These are phyloP conservation scores for Pyrenopolyporus hunteri DNA, from an alignment of 495 filamentous ascomycete species.

Conservation along the genomic window DNA sequence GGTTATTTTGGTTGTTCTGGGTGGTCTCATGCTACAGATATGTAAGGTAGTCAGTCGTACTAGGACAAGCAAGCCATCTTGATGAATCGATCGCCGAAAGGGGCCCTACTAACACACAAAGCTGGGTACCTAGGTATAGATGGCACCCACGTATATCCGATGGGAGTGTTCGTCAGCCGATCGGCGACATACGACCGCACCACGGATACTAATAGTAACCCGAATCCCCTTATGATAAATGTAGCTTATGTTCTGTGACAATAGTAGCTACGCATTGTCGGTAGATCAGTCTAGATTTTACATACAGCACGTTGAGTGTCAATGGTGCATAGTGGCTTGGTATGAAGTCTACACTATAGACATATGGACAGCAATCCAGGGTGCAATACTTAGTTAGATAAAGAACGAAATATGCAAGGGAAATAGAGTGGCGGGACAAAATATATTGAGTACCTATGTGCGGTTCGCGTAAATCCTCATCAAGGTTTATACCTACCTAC, in stretches of 20 bases:
- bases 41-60: too few relatives aligned
- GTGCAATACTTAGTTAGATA: too few relatives aligned
- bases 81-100: constrained; percentile 22
- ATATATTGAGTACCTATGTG: too few relatives aligned
- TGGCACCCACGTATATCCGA: neutral
- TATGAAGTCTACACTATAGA: neutral
- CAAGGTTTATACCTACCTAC: too few relatives aligned
- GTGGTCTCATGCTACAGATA: constrained; percentile 24
- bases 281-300: constrained; percentile 4
- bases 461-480: too few relatives aligned
- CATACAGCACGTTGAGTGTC: neutral
- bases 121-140: too few relatives aligned
- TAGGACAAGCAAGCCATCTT: constrained; percentile 6
- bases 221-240: constrained; percentile 8
- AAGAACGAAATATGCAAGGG: too few relatives aligned
- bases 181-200: constrained; percentile 30
- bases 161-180: constrained; percentile 27
- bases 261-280: constrained; percentile 17
- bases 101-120: constrained; percentile 12
- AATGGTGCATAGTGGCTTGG: neutral
- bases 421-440: too few relatives aligned
- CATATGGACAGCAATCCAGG: too few relatives aligned
- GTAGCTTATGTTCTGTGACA: constrained; percentile 8
- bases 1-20: too few relatives aligned
- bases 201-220: constrained; percentile 8